Base-by-base conservation (phyloP, 257 asterid species). In the Solanum neorickii region DNA sequence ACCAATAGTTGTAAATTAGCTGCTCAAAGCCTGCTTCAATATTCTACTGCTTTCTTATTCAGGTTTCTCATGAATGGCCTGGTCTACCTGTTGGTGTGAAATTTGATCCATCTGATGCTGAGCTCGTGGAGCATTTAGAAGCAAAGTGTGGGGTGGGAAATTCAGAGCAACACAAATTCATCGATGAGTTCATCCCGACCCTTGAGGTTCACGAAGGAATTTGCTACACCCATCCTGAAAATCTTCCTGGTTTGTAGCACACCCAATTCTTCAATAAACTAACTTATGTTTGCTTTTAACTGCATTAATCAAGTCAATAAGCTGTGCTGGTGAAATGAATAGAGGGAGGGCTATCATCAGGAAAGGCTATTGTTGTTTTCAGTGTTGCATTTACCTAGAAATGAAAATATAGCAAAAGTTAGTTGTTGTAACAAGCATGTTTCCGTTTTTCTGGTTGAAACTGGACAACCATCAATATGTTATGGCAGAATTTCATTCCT, bases 201-300 rank as follows among this genome's bases (percentile, higher is more conserved):
- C 91, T 97, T 70, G 97, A 95, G 10, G 89, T 90, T 5, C 90
- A 91, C 5, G 98, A 91, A 23, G 99, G 99, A 70, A 95, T 97
- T 85, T 95, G 96, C 84, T 96, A 88, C 89, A 92, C 98, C 83
- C 99, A 96, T 92, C 99, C 99, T 25, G 99, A 96, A 91, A 93
- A 96, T 89, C 99, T 97, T 91, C 98, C 99, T 18, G 99, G 99
- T 97, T 83, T 90, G 94, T 87, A 70, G 56, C 25, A 47, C 76
- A 27, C 12, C 46, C 42, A 20, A 5, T 20, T 75, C 56, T 31
- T 33, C 18, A 7, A 49, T 82, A 31, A 5, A 29, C 46, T 31
- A 49, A 3, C 12, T 82, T 18, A 37, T 82, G 85, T 31, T 47
- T 82, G 69, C 69, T 49, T n/a, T 82, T 18, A 49, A 41, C 85